Conservation (phyloP, 202 grass and related monocot species). For the Digitaria exilis region DNA sequence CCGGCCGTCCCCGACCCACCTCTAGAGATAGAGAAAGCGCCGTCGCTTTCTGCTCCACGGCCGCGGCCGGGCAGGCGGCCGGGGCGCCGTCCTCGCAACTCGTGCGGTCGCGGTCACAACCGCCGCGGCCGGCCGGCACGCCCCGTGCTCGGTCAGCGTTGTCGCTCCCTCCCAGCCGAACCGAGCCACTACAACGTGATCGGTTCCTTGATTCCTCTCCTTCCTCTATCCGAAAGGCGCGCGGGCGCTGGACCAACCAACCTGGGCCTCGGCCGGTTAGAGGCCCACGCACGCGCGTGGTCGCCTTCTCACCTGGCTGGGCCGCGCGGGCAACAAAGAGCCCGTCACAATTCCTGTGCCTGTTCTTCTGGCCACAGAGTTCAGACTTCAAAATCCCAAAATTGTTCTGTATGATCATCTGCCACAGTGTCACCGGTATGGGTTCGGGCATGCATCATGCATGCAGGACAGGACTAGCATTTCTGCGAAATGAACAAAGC, state of each 20-base stretch:
- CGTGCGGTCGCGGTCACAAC: not conserved
- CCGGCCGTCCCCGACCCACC: not conserved
- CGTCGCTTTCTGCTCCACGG: conserved; percentile 32
- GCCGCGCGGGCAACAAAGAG: too few relatives aligned
- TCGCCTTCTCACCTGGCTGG: too few relatives aligned
- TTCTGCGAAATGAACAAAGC: not conserved
- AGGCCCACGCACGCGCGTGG: not conserved
- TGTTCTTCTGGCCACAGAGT: too few relatives aligned
- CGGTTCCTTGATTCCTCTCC: too few relatives aligned
- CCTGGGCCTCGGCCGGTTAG: not conserved
- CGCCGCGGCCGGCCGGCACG: not conserved
- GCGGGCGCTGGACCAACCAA: not conserved
- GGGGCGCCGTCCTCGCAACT: not conserved
- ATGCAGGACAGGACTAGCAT: too few relatives aligned
- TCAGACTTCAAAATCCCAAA: too few relatives aligned
- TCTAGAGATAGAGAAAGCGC: conserved; percentile 9
- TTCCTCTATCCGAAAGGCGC: not conserved
- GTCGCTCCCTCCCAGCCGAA: not conserved
- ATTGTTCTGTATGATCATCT: too few relatives aligned
- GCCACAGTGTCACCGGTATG: too few relatives aligned
- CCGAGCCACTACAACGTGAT: not conserved
- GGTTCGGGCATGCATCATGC: too few relatives aligned
- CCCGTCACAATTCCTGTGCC: too few relatives aligned
- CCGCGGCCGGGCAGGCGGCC: conserved; percentile 23
- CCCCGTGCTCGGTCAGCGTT: not conserved